Conservation (phyloP, 805 yeast genomes). For the Zygoascus ofunaensis region DNA sequence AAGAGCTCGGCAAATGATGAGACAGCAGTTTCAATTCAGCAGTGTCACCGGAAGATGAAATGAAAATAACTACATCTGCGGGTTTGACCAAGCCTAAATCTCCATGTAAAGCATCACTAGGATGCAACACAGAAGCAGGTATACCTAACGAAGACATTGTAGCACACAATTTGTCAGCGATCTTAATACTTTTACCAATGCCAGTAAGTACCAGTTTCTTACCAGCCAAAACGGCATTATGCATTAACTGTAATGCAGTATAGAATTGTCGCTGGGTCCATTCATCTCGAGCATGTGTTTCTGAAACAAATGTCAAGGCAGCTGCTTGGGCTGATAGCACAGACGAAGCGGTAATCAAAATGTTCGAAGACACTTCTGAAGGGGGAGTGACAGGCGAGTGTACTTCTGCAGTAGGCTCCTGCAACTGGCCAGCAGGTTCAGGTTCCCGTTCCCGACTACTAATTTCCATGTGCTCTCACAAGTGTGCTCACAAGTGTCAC, state of each 20-base stretch:
- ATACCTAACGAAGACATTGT: slow-evolving; percentile 74
- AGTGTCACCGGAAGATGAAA: slow-evolving; percentile 76
- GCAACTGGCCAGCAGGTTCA: too few species aligned
- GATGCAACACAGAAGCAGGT: slow-evolving; percentile 60
- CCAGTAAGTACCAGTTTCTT: slow-evolving; percentile 75
- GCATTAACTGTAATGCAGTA: slow-evolving; percentile 25
- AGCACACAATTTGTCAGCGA: slow-evolving; percentile 70
- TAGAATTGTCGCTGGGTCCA: slow-evolving; percentile 23
- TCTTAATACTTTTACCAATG: slow-evolving; percentile 76
- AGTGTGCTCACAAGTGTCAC: too few species aligned
- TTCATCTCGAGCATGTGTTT: slow-evolving; percentile 19
- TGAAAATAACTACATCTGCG: slow-evolving; percentile 50
- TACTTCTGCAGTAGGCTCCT: too few species aligned
- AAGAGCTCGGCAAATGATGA: slow-evolving; percentile 45
- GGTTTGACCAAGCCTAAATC: slow-evolving; percentile 65
- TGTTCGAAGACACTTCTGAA: slow-evolving; percentile 46
- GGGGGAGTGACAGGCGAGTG: slow-evolving; percentile 30
- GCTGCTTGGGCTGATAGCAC: slow-evolving; percentile 30
- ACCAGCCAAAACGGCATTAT: slow-evolving; percentile 35
- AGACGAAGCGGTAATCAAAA: slow-evolving; percentile 32
- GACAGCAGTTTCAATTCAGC: slow-evolving; percentile 56
- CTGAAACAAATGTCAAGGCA: slow-evolving; percentile 27
- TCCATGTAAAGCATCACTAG: slow-evolving; percentile 84
- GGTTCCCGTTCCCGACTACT: too few species aligned
- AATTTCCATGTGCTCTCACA: too few species aligned